Base-by-base conservation (phyloP, 2,329 filamentous ascomycete species). In the Karstenula rhodostoma region DNA sequence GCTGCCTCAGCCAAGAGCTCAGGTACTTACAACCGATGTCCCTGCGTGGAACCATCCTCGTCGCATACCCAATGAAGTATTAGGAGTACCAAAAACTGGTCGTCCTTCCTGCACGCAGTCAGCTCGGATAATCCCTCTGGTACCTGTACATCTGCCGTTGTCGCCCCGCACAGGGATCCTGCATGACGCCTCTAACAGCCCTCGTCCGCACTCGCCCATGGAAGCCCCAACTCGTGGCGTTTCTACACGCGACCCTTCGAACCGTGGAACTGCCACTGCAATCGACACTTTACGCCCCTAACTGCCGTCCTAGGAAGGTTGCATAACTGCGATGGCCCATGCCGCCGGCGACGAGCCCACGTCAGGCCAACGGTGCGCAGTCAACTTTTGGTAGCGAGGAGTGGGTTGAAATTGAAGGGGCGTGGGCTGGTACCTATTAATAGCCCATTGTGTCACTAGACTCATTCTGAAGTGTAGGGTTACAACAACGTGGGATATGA, bases 261-360 rank as follows among this genome's bases (percentile, higher is more conserved):
- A 70, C 67, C 67, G 66, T 67, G 65, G 66, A 68, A 66, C 59
- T 58, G 56, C 47, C 61, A 58, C 67, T 43, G 62, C 52, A 52
- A 59, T 70, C 67, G 43, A 70, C 65, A 63, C 62, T 63, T 63
- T 23, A 19, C 10, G 15, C 13, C 37, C 22, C 47, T 43, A 66
- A 56, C 57, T 70, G 23, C 66, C 67, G 29, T 32, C 53, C 48
- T 44, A n/a, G 64, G 57, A 48, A 59, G 33, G 44, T 54, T 19
- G 57, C 51, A 52, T 49, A 43, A 59, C 54, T 59, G 50, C 50
- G 22, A 27, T 44, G 32, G 37, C 51, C 51, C 51, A 43, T 44
- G 51, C 32, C 25, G 37, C 25, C 23, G 37, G 44, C 29, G 17
- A 43, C 51, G 37, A 43, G 37, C 37, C 57, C 49, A 59, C 50